Evolutionary conservation across 2,329 filamentous ascomycete genomes (phyloP), one percentile per base, ranked within the genome.

Genomic region (Neoascochyta sp.): DNA sequence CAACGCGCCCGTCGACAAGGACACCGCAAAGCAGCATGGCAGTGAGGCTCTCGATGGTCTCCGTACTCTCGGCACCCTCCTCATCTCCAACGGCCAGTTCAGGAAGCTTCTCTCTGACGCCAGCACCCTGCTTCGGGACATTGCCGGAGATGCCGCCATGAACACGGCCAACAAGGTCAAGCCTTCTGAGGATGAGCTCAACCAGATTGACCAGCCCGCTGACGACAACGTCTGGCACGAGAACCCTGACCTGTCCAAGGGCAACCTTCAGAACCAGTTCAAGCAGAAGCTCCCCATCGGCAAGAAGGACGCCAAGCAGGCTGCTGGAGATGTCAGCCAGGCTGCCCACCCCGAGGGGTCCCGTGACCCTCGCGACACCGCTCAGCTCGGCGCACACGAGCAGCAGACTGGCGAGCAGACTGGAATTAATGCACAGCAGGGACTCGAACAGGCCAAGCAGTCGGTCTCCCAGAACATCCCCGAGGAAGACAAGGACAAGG

Each of bases 31-130:
- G 66, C 81, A 90, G 57, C 86, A 98, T 60, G 86, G 83, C 22
- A 79, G 92, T 43, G 75, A 90, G 60, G 87, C 84, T 1, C 70
- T 93, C 7, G 79, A 95, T 43, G 92, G 90, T 15, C 67, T 98
- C 24, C 81, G 87, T 49, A 95, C 87, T 3, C 72, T 98, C 1
- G 92, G 90, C 29, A 89, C 83, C 11, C 73, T 98, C 34, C 70
- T 96, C 51, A 83, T 96, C 54, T 94, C 89, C 52, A 98, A 98
- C 53, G 92, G 92, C 46, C 89, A 96, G 62, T 95, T 94, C 73
- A 78, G 88, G 49, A 95, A 95, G 70, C 78, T 95, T 18, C 66
- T 84, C 83, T 76, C 63, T 40, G 92, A 98, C 70, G 83, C 84
- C 9, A 77, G 77, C 15, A 71, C 90, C 19, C 74, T 98, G 7